phyloP scores from a whole-genome alignment of 306 rosid species.

The Alnus rubra region DNA sequence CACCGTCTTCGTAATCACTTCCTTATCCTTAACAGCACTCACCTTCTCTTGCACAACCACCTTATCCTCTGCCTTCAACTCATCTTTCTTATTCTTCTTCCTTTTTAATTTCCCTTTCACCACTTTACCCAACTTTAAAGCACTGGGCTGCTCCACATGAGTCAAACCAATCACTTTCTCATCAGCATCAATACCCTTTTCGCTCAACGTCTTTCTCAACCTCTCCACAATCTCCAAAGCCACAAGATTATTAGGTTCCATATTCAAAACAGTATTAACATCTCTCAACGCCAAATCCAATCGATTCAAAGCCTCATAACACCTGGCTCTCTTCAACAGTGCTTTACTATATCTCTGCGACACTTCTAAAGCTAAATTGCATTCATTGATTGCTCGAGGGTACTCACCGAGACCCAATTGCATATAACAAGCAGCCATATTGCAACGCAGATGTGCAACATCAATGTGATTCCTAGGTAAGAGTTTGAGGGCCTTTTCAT shows the following conservation, averaged over 20 bases:
- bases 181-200: constrained; percentile 59
- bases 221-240: constrained; percentile 75
- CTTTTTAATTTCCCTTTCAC: constrained; percentile 66
- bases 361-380: constrained; percentile 69
- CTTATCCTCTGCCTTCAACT: constrained; percentile 51
- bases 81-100: constrained; percentile 50
- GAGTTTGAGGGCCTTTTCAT: constrained; percentile 78
- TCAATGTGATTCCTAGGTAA: constrained; percentile 72
- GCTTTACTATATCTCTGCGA: constrained; percentile 72
- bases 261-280: constrained; percentile 55
- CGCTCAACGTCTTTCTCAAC: constrained; percentile 48
- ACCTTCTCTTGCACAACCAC: constrained; percentile 47
- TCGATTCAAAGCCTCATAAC: constrained; percentile 74
- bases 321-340: constrained; percentile 59
- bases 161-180: constrained; percentile 65
- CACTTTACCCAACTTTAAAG: constrained; percentile 45
- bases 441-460: constrained; percentile 68
- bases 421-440: constrained; percentile 83
- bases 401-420: constrained; percentile 80
- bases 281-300: constrained; percentile 83
- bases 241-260: constrained; percentile 60
- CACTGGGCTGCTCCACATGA: constrained; percentile 36
- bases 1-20: constrained; percentile 34
- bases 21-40: constrained; percentile 41
- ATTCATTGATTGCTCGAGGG: constrained; percentile 81